phyloP scores from a whole-genome alignment of 2,329 filamentous ascomycete species.

The Paracorniculantispora psalliotae region DNA sequence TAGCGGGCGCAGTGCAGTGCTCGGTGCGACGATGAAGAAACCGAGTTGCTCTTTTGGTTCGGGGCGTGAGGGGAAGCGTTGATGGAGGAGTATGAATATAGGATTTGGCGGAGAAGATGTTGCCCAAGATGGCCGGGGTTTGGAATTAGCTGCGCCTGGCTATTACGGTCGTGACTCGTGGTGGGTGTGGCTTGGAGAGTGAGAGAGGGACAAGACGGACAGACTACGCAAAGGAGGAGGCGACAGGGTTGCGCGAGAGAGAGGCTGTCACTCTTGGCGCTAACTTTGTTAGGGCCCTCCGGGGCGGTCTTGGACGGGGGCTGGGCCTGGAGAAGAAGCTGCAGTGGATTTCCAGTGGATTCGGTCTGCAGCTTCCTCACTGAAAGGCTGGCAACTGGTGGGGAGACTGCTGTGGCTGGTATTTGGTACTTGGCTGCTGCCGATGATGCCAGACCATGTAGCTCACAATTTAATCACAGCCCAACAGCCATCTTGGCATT shows the following conservation, averaged over 20 bases:
- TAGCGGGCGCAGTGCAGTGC: background rate
- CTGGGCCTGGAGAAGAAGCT: background rate
- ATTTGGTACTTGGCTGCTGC: too few species aligned
- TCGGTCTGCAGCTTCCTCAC: too few species aligned
- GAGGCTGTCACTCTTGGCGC: background rate
- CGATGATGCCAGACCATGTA: too few species aligned
- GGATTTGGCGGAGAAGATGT: background rate
- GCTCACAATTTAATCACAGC: too few species aligned
- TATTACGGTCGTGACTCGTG: slow-evolving; percentile 6
- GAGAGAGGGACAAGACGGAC: background rate
- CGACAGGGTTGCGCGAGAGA: background rate
- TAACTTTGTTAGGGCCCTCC: background rate
- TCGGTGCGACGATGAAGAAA: background rate
- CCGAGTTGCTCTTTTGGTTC: background rate
- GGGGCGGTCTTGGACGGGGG: background rate
- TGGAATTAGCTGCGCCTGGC: background rate
- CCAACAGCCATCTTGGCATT: too few species aligned
- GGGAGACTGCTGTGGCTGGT: too few species aligned
- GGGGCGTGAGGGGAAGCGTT: background rate
- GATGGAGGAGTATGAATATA: background rate
- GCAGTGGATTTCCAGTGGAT: too few species aligned
- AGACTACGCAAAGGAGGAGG: background rate
- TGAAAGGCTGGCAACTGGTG: too few species aligned
- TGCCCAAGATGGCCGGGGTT: background rate
- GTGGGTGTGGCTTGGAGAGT: slow-evolving; percentile 9